Evolutionary conservation across 768 basidiomycete genomes (phyloP), one percentile per base, ranked within the genome.

Genomic region (Mycena metata): DNA sequence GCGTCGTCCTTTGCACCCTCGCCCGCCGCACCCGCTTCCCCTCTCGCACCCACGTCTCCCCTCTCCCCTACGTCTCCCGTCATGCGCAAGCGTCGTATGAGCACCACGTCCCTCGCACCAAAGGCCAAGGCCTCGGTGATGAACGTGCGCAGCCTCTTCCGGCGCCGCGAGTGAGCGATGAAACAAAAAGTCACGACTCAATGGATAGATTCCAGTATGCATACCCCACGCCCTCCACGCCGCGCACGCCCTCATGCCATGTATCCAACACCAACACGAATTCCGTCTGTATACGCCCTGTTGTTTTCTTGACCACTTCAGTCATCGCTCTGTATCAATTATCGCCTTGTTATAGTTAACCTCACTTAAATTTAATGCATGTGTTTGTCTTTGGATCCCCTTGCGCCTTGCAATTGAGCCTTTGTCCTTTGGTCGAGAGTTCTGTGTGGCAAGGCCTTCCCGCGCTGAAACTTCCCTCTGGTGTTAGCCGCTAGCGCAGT

Each of bases 1-100:
- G 79, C 80, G 17, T 74, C 79, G n/a, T 85, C 84, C 39, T 87
- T 86, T 68, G 74, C 75, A n/a, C 83, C 84, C 17, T 41, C 73
- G 35, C 65, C 58, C 12, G 30, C 52, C 10, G 36, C 60, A 24
- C 24, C 50, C 54, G 12, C 26, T 6, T 3, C 49, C 19, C 30
- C 57, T 19, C 36, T 39, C 36, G 36, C 39, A 39, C 60, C 64
- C 26, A 12, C 54, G 13, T 56, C 54, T 26, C 50, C 66, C 16
- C 57, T 59, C 26, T 60, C 61, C 8, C 66, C 66, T 39, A 30
- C 26, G 7, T 55, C 51, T 21, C 64, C 64, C 39, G 23, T 10
- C 35, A 16, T 33, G n/a, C n/a, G 51, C 50, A 36, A 33, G n/a
- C 33, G 57, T 51, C 51, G 58, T 5, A 10, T 60, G 17, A 42